Base-by-base conservation (phyloP, 768 basidiomycete genomes). In the Rhodotorula diobovata region DNA sequence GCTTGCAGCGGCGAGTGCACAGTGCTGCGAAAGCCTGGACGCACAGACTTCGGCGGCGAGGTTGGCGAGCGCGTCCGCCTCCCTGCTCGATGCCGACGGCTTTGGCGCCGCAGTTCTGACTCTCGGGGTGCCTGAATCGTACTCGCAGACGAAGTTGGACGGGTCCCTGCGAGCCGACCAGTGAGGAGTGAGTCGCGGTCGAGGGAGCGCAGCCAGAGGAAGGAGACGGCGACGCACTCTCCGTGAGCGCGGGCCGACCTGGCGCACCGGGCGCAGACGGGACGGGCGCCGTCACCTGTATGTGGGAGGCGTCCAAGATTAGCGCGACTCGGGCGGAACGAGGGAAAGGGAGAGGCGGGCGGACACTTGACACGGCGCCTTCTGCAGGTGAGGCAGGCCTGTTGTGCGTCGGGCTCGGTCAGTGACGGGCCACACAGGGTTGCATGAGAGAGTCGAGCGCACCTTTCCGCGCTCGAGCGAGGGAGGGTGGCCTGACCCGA, bases 311-410 rank as follows among this genome's bases (percentile, higher is more conserved):
- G 7, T 16, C n/a, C 3, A 39, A 25, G 3, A 15, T 12, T 25
- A 16, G 25, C 37, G 35, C 35, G 12, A 5, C 50, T 28, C 12
- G 25, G 30, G 51, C 6, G 43, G 2, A 10, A 7, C 4, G 20
- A 34, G n/a, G 51, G 15, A 20, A 20, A 21, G 28, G 39, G 20
- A 25, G 41, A n/a, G 39, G n/a, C n/a, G n/a, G 23, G 32, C 61
- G 34, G 21, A 59, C 65, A 66, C 46, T 58, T 59, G 56, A 66
- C 65, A 1, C 65, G 15, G 20, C 65, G 39, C 20, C 65, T 20
- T 10, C 65, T 21, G 32, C 65, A 66, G 2, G 57, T 58, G 35
- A 41, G 28, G 37, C 65, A 66, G 12, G 65, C 65, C 63, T 64
- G 63, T 20, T n/a, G 54, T 16, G 54, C 21, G 32, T 11, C 20